phyloP scores from a whole-genome alignment of 2,329 filamentous ascomycete species.

The Epichloe festucae region DNA sequence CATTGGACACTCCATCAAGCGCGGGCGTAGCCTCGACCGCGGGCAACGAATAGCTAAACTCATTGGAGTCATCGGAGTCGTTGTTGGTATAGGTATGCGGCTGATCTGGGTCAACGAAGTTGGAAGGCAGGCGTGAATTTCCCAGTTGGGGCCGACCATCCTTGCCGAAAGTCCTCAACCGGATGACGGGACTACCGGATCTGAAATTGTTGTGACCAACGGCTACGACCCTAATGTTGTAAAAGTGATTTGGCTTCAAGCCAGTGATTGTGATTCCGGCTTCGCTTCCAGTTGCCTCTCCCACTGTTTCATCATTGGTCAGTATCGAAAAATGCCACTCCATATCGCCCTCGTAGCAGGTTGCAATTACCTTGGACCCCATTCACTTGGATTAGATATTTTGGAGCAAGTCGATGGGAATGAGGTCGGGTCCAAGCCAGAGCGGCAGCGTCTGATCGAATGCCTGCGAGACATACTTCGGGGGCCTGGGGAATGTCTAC shows the following conservation, averaged over 20 bases:
- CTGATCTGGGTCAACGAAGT: conserved; percentile 40
- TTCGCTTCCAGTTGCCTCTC: conserved; percentile 51
- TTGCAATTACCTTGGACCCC: conserved; percentile 63
- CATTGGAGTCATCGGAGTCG: conserved; percentile 32
- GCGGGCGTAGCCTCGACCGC: conserved; percentile 48
- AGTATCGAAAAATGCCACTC: neutral
- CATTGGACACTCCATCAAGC: conserved; percentile 45
- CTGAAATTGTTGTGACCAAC: conserved; percentile 89
- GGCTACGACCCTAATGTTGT: conserved; percentile 86
- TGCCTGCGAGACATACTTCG: conserved; percentile 79
- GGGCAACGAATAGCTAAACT: conserved; percentile 36
- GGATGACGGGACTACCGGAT: conserved; percentile 72
- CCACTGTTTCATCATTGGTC: conserved; percentile 41
- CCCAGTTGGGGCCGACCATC: conserved; percentile 51
- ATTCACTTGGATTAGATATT: conserved; percentile 88
- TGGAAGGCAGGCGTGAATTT: conserved; percentile 42
- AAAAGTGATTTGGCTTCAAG: conserved; percentile 74
- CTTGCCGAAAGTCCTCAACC: conserved; percentile 61
- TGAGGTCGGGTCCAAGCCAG: conserved; percentile 78
- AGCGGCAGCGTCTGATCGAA: conserved; percentile 75
- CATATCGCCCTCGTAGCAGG: neutral
- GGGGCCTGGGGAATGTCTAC: conserved; percentile 88
- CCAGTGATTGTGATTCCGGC: conserved; percentile 75
- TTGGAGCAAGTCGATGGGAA: conserved; percentile 55
- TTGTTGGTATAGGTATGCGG: conserved; percentile 26